These are phyloP conservation scores for Starmerella ratchasimensis DNA, from an alignment of 805 yeast species.

Conservation along the genomic window DNA sequence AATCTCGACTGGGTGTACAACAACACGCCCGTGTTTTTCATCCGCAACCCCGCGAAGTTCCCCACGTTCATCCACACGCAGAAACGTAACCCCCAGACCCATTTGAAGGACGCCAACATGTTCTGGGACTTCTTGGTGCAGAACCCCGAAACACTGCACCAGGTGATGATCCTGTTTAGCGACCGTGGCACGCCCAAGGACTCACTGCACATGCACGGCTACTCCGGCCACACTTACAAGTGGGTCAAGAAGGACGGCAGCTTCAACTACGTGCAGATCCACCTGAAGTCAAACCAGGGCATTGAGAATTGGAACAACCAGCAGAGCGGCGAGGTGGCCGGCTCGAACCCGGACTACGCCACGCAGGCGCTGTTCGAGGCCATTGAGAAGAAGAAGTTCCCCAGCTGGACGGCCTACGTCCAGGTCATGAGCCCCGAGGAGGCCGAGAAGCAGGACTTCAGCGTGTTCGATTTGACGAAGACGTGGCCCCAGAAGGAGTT, in stretches of 20 bases:
- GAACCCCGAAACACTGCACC: conserved; percentile 46
- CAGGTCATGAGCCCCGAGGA: conserved; percentile 48
- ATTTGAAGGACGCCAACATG: conserved; percentile 40
- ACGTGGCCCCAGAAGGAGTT: conserved; percentile 44
- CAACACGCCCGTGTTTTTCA: conserved; percentile 56
- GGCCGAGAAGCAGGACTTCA: conserved; percentile 37
- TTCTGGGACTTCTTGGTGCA: conserved; percentile 45
- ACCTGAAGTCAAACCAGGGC: conserved; percentile 39
- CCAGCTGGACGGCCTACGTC: conserved; percentile 40
- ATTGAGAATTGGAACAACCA: conserved; percentile 32
- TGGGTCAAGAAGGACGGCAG: conserved; percentile 38
- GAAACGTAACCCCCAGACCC: conserved; percentile 56
- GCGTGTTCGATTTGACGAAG: conserved; percentile 42
- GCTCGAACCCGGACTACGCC: conserved; percentile 40
- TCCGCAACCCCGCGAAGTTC: conserved; percentile 52
- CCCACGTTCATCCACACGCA: conserved; percentile 56
- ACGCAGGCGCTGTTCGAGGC: conserved; percentile 33
- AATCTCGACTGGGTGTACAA: conserved; percentile 60
- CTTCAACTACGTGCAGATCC: conserved; percentile 42
- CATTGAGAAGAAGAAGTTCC: conserved; percentile 36
- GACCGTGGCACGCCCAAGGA: conserved; percentile 46
- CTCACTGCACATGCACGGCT: conserved; percentile 46
- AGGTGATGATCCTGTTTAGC: conserved; percentile 42
- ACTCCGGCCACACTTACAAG: conserved; percentile 55
- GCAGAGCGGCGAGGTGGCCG: conserved; percentile 36